phyloP scores from a whole-genome alignment of 768 basidiomycete genomes.

The Tulasnella sp. region DNA sequence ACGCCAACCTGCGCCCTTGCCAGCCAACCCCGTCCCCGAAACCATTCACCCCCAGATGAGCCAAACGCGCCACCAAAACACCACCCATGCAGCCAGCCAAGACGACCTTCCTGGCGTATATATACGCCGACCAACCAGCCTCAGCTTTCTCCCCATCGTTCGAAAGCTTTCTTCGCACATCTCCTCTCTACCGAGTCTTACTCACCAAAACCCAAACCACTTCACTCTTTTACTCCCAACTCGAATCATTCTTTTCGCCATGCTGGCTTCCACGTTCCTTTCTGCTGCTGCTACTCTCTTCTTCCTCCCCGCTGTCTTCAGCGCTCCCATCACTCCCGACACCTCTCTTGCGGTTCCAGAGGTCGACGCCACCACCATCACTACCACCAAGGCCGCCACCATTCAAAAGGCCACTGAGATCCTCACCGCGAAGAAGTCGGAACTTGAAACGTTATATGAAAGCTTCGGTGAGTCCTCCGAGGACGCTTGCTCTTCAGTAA shows the following conservation, averaged over 20 bases:
- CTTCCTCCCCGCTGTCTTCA: conserved; percentile 8
- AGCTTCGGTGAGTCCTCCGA: not conserved
- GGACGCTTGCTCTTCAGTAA: not conserved
- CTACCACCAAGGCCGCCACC: not conserved
- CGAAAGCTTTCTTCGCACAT: not conserved
- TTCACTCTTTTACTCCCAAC: conserved; percentile 5
- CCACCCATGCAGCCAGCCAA: not conserved
- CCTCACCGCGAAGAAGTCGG: not conserved
- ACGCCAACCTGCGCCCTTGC: not conserved
- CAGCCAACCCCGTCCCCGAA: not conserved
- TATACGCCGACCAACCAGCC: not conserved
- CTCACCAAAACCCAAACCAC: not conserved
- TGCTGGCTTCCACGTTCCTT: conserved; percentile 10
- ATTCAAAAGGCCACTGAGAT: not conserved
- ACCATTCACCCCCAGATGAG: not conserved
- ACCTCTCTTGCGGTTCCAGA: not conserved
- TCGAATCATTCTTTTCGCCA: not conserved
- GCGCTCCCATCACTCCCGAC: not conserved
- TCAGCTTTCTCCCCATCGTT: not conserved
- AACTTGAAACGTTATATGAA: not conserved
- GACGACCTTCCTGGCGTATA: not conserved
- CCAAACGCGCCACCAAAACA: not conserved
- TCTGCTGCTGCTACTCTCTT: conserved; percentile 13
- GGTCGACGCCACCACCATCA: not conserved
- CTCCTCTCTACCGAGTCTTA: not conserved